Evolutionary conservation across 2,329 filamentous ascomycete species (phyloP), one percentile per base, ranked within the genome.

Genomic region (Colletotrichum tofieldiae): DNA sequence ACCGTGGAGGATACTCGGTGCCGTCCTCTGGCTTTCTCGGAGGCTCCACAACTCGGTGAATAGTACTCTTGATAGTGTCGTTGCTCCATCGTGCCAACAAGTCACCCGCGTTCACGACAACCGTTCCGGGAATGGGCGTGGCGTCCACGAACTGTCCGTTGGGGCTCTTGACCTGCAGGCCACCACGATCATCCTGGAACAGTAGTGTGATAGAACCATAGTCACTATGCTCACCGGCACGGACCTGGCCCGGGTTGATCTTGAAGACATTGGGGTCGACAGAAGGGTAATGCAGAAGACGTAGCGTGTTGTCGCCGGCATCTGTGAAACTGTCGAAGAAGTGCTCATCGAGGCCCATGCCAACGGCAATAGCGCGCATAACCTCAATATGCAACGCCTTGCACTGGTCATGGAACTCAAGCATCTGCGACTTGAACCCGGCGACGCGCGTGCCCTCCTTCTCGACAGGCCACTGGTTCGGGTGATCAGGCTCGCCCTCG

Each of bases 91-190:
- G 87, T 1, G 94, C 92, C 61, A 98, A 85, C 76, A 98, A 80
- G 79, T 98, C 95, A 1, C 95, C 95, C 0, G 95, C 95, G 78
- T 98, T 98, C 75, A 98, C 89, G 14, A 98, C 94, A 51, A 96
- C 92, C 0, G 94, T 95, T 66, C 91, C 92, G 45, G 91, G 86
- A 72, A 97, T 96, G 0, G 95, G 95, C 8, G 90, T 94, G 1
- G 94, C 95, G 78, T 98, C 90, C 49, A 98, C 91, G 77, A 95
- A 98, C 0, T 87, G 90, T 2, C 93, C 94, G 51, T 89, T 92
- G 0, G 94, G 94, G 60, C 91, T 93, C 77, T 90, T 88, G 26
- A 89, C 87, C 79, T 91, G 88, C 63, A 91, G 77, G 0, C 89
- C 89, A 11, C 88, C 89, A 7, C 84, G 80, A 54, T 80, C 77